These are phyloP conservation scores for Hymenochaete sp. DNA, from an alignment of 1,284 basidiomycete genomes.

Conservation along the genomic window DNA sequence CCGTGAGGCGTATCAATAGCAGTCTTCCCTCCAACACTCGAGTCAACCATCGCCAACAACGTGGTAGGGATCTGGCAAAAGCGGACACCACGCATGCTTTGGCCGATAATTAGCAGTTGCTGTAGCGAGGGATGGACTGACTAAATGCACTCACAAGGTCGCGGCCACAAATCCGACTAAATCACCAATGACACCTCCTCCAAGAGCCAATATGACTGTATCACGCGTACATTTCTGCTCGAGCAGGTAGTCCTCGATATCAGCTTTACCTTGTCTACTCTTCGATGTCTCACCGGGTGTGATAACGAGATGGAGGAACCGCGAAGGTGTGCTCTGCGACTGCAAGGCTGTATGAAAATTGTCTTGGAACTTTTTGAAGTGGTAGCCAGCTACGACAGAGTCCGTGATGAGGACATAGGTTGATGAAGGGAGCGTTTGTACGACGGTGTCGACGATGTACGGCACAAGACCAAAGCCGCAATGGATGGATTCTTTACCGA, in stretches of 20 bases:
- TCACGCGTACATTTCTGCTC: conserved; percentile 86
- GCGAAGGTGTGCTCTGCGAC: conserved; percentile 34
- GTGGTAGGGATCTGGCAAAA: conserved; percentile 97
- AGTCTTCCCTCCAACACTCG: conserved; percentile 95
- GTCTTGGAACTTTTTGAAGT: conserved; percentile 59
- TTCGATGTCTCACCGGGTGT: conserved; percentile 91
- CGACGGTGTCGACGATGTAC: conserved; percentile 78
- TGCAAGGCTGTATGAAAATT: conserved; percentile 49
- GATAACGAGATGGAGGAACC: conserved; percentile 77
- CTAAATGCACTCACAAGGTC: conserved; percentile 78
- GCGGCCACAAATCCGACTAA: conserved; percentile 94
- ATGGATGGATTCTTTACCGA: conserved; percentile 83
- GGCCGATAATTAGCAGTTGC: conserved; percentile 1
- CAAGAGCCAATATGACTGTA: conserved; percentile 88
- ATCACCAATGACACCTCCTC: conserved; percentile 96
- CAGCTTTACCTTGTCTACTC: conserved; percentile 84
- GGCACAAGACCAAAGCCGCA: conserved; percentile 86
- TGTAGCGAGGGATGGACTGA: neutral
- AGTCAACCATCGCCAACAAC: conserved; percentile 97
- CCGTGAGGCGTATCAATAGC: conserved; percentile 95
- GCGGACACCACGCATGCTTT: conserved; percentile 80
- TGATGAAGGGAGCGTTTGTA: conserved; percentile 69
- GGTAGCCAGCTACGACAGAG: conserved; percentile 75
- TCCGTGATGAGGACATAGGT: conserved; percentile 94
- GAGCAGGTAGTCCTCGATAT: conserved; percentile 91